Evolutionary conservation across 495 filamentous ascomycete genomes (phyloP).

Genomic region (Tetracladium marchalianum): DNA sequence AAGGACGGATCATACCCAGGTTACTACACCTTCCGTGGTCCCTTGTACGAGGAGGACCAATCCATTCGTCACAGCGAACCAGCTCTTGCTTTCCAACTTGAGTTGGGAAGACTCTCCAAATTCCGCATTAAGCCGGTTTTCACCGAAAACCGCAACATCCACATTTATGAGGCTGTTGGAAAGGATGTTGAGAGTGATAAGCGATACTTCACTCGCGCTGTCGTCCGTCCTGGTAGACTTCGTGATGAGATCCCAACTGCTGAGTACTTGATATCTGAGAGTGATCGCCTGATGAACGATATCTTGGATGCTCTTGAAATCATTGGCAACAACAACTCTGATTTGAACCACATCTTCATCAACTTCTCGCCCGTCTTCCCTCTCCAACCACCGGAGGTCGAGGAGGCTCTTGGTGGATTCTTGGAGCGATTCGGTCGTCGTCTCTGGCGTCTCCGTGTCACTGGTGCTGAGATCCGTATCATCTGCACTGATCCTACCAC

Average conservation of each 20-base stretch:
- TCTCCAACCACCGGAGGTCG: slow-evolving; percentile 79
- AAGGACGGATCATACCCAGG: slow-evolving; percentile 91
- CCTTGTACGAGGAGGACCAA: slow-evolving; percentile 77
- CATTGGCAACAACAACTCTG: slow-evolving; percentile 97
- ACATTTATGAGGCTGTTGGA: slow-evolving; percentile 93
- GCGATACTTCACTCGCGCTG: slow-evolving; percentile 93
- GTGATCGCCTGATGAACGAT: slow-evolving; percentile 92
- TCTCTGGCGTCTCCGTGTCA: slow-evolving; percentile 92
- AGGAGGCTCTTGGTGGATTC: slow-evolving; percentile 90
- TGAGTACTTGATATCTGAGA: slow-evolving; percentile 95
- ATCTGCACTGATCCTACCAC: slow-evolving; percentile 86
- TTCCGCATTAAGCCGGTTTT: slow-evolving; percentile 97
- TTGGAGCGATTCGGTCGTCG: slow-evolving; percentile 92
- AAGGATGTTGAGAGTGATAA: slow-evolving; percentile 92
- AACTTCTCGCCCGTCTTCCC: slow-evolving; percentile 97
- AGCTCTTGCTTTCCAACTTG: slow-evolving; percentile 94
- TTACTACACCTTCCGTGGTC: slow-evolving; percentile 96
- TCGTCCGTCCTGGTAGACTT: slow-evolving; percentile 84
- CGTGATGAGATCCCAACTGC: slow-evolving; percentile 95
- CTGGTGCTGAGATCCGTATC: slow-evolving; percentile 96
- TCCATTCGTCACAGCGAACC: slow-evolving; percentile 97
- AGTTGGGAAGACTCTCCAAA: slow-evolving; percentile 85
- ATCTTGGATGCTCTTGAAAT: slow-evolving; percentile 97
- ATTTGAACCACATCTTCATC: slow-evolving; percentile 99
- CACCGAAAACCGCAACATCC: slow-evolving; percentile 97